phyloP scores from a whole-genome alignment of 371 early-diverging fungal species.

The Haplosporangium sp. region DNA sequence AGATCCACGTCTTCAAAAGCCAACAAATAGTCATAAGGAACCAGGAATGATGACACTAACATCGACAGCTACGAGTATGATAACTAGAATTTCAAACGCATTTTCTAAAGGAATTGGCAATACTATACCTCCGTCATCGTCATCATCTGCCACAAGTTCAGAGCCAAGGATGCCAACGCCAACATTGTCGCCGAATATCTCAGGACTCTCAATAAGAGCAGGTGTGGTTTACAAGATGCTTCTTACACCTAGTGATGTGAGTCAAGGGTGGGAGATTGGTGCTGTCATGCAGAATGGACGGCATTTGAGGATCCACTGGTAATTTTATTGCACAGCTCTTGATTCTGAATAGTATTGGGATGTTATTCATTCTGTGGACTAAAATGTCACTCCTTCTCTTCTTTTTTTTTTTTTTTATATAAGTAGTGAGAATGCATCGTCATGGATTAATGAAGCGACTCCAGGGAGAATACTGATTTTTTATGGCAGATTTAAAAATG shows the following conservation, averaged over 20 bases:
- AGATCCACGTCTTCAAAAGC: background rate
- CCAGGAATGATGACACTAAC: constrained; percentile 3
- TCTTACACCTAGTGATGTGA: constrained; percentile 9
- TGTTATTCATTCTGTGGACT: background rate
- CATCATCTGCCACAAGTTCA: background rate
- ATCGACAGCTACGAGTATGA: constrained; percentile 5
- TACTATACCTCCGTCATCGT: background rate
- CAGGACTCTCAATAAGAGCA: constrained; percentile 25
- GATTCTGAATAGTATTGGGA: background rate
- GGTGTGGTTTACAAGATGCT: constrained; percentile 23
- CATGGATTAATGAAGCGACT: constrained; percentile 13
- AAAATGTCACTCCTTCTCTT: background rate
- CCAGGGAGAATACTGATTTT: constrained; percentile 23
- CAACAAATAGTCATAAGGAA: background rate
- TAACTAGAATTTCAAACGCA: background rate
- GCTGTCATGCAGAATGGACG: constrained; percentile 24
- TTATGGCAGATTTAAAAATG: constrained; percentile 13
- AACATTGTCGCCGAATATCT: background rate
- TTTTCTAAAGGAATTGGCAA: background rate
- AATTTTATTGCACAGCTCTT: background rate
- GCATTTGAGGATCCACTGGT: constrained; percentile 14
- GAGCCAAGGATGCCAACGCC: background rate
- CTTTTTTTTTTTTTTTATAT: background rate
- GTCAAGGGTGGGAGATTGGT: constrained; percentile 31
- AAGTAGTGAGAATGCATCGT: background rate